phyloP scores from a whole-genome alignment of 768 basidiomycete genomes.

The Sporobolomyces phaffii region DNA sequence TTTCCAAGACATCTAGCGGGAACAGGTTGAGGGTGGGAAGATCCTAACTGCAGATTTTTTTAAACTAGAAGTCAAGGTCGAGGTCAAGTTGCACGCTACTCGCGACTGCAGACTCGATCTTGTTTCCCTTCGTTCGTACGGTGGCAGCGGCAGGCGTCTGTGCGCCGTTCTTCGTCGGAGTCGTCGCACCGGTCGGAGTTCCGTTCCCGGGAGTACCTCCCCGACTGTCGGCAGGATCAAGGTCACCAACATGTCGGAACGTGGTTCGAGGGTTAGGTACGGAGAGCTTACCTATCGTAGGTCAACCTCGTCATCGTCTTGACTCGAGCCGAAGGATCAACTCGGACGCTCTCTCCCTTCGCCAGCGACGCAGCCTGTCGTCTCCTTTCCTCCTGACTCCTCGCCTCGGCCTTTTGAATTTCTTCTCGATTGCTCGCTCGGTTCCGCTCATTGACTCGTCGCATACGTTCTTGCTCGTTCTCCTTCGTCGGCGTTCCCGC shows the following conservation, averaged over 20 bases:
- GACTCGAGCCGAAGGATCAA: constrained; percentile 38
- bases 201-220: constrained; percentile 13
- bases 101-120: constrained; percentile 27
- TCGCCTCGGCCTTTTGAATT: constrained; percentile 67
- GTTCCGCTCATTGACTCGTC: constrained; percentile 83
- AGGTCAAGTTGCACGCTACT: constrained; percentile 22
- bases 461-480: constrained; percentile 50
- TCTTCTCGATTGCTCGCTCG: constrained; percentile 74
- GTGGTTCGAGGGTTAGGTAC: too few relatives aligned
- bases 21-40: too few relatives aligned
- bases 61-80: constrained; percentile 29
- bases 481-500: constrained; percentile 31
- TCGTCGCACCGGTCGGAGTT: constrained; percentile 4
- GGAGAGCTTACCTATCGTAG: constrained; percentile 25
- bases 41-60: too few relatives aligned
- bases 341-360: constrained; percentile 31
- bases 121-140: constrained; percentile 5
- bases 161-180: constrained; percentile 8
- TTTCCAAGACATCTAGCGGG: not conserved
- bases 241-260: too few relatives aligned
- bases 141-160: not conserved
- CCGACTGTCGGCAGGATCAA: too few relatives aligned
- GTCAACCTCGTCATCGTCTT: constrained; percentile 35
- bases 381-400: constrained; percentile 63
- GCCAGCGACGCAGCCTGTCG: constrained; percentile 37